phyloP scores from a whole-genome alignment of 495 filamentous ascomycete genomes.

The Lepidopterella palustris region DNA sequence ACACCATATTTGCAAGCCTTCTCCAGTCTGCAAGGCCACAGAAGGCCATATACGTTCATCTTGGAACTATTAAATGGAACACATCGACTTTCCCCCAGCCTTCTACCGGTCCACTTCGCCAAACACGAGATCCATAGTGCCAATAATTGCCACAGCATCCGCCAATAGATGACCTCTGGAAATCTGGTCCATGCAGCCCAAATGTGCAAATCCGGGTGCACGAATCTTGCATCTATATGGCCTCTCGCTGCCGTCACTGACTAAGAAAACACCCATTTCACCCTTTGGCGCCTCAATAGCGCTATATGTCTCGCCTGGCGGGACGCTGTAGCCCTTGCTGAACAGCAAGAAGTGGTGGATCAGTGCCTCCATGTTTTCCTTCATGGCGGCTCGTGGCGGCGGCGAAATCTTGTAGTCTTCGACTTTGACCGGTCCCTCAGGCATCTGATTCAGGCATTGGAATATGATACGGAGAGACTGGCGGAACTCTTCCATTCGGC shows the following conservation, averaged over 20 bases:
- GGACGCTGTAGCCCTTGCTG: slow-evolving; percentile 95
- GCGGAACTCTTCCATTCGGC: slow-evolving; percentile 99
- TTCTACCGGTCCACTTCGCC: slow-evolving; percentile 24
- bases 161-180: slow-evolving; percentile 86
- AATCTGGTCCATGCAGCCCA: slow-evolving; percentile 90
- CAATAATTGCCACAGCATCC: slow-evolving; percentile 95
- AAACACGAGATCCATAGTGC: slow-evolving; percentile 39
- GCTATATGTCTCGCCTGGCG: slow-evolving; percentile 96
- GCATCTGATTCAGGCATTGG: slow-evolving; percentile 99
- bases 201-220: slow-evolving; percentile 93
- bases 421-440: slow-evolving; percentile 82
- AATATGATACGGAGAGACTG: slow-evolving; percentile 96
- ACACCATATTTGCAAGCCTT: background rate
- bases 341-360: slow-evolving; percentile 99
- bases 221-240: slow-evolving; percentile 98
- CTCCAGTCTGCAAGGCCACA: background rate
- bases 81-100: background rate
- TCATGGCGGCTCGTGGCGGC: slow-evolving; percentile 95
- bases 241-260: slow-evolving; percentile 90
- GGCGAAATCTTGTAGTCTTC: slow-evolving; percentile 99
- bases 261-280: slow-evolving; percentile 98
- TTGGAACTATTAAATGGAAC: background rate
- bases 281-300: slow-evolving; percentile 98
- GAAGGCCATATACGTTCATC: background rate
- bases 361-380: slow-evolving; percentile 99